phyloP scores from a whole-genome alignment of 805 yeast species.

The Candida tallmaniae region DNA sequence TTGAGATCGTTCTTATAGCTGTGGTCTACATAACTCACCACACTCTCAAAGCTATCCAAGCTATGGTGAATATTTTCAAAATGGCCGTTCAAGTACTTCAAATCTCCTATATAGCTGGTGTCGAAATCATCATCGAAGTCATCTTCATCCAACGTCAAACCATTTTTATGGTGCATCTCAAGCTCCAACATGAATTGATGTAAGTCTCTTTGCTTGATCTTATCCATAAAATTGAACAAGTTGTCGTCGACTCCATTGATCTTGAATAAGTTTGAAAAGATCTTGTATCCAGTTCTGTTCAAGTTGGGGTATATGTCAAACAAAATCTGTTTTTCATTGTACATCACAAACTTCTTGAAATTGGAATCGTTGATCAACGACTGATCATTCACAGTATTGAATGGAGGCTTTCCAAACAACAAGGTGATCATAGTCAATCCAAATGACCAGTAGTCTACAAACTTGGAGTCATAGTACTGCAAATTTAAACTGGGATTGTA shows the following conservation, averaged over 20 bases:
- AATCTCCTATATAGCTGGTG: background rate
- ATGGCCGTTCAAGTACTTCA: background rate
- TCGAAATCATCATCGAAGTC: constrained; percentile 8
- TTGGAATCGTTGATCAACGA: constrained; percentile 34
- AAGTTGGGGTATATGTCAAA: constrained; percentile 47
- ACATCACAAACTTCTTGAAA: constrained; percentile 38
- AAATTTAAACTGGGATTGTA: constrained; percentile 16
- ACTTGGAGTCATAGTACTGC: constrained; percentile 36
- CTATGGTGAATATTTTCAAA: background rate
- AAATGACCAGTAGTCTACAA: constrained; percentile 53
- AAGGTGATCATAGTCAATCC: constrained; percentile 49
- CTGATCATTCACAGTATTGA: constrained; percentile 28
- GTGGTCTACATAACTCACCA: background rate
- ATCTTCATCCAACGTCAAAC: constrained; percentile 43
- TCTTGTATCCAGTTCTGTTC: constrained; percentile 29
- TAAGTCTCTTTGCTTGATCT: constrained; percentile 30
- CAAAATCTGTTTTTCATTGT: constrained; percentile 34
- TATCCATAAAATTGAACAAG: constrained; percentile 15
- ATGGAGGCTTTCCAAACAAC: constrained; percentile 51
- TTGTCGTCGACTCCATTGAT: constrained; percentile 35
- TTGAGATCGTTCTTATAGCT: background rate
- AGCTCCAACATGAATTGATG: constrained; percentile 28
- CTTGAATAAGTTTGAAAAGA: constrained; percentile 38
- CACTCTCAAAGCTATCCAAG: too few relatives aligned
- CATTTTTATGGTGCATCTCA: constrained; percentile 26